Evolutionary conservation across 1,139 yeast genomes (phyloP).

Genomic region (Groenewaldozyma auringiensis): DNA sequence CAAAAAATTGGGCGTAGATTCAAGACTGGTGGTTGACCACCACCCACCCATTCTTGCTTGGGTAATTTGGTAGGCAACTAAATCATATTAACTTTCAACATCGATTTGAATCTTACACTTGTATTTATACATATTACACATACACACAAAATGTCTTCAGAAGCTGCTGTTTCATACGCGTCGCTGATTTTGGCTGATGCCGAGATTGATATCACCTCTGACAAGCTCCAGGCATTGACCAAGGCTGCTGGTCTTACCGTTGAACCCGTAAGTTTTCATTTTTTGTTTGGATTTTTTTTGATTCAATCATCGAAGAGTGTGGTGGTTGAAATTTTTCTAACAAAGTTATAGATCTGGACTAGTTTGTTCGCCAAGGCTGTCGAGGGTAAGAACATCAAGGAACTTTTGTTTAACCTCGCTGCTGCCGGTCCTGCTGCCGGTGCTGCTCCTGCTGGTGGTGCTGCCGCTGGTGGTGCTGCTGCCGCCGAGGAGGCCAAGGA

Average conservation of each 20-base stretch:
- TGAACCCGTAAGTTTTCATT: slow-evolving; percentile 54
- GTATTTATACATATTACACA: slow-evolving; percentile 6
- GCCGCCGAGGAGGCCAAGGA: slow-evolving; percentile 37
- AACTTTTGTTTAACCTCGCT: slow-evolving; percentile 74
- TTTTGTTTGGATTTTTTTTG: slow-evolving; percentile 79
- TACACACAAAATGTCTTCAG: slow-evolving; percentile 28
- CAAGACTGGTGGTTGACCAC: no score
- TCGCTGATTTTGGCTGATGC: slow-evolving; percentile 97
- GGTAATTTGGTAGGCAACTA: no score
- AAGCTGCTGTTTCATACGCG: slow-evolving; percentile 46
- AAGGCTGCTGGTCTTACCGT: slow-evolving; percentile 79
- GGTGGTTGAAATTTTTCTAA: slow-evolving; percentile 6
- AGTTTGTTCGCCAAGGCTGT: slow-evolving; percentile 94
- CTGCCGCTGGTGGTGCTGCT: slow-evolving; percentile 57
- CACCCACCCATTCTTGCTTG: no score
- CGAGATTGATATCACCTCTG: slow-evolving; percentile 88
- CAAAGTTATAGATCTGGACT: slow-evolving; percentile 61
- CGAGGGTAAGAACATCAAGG: slow-evolving; percentile 94
- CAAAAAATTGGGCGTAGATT: no score
- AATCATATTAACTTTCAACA: no score
- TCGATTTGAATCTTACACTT: neutral
- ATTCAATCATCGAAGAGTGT: slow-evolving; percentile 32
- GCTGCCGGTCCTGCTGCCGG: slow-evolving; percentile 57
- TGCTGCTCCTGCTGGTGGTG: slow-evolving; percentile 49
- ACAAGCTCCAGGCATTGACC: slow-evolving; percentile 78